Evolutionary conservation across 129 eudicot genomes (phyloP).

Genomic region (Mikania micrantha): DNA sequence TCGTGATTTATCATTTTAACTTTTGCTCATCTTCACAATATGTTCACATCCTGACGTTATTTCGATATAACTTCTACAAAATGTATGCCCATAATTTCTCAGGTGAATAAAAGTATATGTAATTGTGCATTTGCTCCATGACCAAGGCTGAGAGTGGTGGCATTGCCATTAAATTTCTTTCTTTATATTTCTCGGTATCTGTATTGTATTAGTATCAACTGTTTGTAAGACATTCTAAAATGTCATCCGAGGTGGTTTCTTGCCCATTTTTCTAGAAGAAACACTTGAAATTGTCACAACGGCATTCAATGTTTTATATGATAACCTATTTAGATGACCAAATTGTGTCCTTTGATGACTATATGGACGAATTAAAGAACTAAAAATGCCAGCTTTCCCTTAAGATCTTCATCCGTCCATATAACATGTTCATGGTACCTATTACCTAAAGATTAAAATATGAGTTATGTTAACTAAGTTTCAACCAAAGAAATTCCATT

Average conservation of each 20-base stretch:
- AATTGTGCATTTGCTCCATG: conserved; percentile 5
- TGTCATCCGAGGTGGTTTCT: conserved; percentile 22
- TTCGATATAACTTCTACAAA: conserved; percentile 12
- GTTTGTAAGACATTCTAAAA: conserved; percentile 34
- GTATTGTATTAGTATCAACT: background rate
- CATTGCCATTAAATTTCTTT: conserved; percentile 23
- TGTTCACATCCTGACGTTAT: conserved; percentile 43
- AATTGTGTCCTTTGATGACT: conserved; percentile 2
- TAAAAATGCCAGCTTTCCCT: conserved; percentile 46
- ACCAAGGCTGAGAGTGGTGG: conserved; percentile 49
- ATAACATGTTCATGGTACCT: conserved; percentile 61
- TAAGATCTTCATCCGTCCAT: conserved; percentile 40
- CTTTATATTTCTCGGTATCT: background rate
- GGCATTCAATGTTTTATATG: conserved; percentile 13
- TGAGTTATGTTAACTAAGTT: background rate
- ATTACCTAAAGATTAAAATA: conserved; percentile 29
- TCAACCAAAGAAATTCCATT: background rate
- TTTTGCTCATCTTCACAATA: conserved; percentile 42
- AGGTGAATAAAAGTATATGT: background rate
- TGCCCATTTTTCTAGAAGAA: conserved; percentile 35
- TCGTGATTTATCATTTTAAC: conserved; percentile 27
- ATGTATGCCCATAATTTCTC: background rate
- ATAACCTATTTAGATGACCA: conserved; percentile 13
- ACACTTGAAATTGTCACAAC: background rate
- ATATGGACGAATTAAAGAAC: conserved; percentile 34